Conservation (phyloP, 352 stramenopile genomes). For the Pythium rhizo-oryzae region DNA sequence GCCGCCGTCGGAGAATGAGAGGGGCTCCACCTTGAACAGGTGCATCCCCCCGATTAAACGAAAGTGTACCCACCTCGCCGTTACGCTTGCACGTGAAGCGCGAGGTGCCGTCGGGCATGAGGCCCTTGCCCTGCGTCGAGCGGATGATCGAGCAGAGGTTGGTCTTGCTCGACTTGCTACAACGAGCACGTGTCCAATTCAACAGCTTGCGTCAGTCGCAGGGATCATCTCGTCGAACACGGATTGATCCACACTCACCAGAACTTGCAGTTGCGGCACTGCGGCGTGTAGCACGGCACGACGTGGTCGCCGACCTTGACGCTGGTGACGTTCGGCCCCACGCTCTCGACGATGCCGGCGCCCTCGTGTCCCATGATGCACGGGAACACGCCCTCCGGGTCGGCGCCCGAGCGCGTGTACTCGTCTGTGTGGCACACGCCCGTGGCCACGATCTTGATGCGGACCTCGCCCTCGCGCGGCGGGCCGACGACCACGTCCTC, state of each 20-base stretch:
- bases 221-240: no score
- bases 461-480: conserved; percentile 71
- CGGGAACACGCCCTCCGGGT: conserved; percentile 84
- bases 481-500: conserved; percentile 81
- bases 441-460: conserved; percentile 84
- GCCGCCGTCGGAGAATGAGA: conserved; percentile 15
- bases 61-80: conserved; percentile 44
- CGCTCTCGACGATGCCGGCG: conserved; percentile 83
- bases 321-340: conserved; percentile 74
- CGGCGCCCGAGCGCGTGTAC: conserved; percentile 81
- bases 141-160: conserved; percentile 88
- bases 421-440: conserved; percentile 90
- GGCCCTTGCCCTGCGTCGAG: conserved; percentile 68
- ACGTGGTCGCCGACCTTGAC: conserved; percentile 91
- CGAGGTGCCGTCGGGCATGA: conserved; percentile 85
- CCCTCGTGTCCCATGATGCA: conserved; percentile 90
- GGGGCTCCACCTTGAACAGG: neutral
- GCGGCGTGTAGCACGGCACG: conserved; percentile 96
- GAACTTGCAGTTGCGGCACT: conserved; percentile 91
- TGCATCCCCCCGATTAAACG: neutral
- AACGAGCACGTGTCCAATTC: conserved; percentile 3
- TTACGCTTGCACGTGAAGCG: conserved; percentile 90
- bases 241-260: conserved; percentile 40
- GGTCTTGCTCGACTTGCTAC: conserved; percentile 82
- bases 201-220: no score